Base-by-base conservation (phyloP, 2,329 filamentous ascomycete species). In the Pseudogymnoascus sp. region DNA sequence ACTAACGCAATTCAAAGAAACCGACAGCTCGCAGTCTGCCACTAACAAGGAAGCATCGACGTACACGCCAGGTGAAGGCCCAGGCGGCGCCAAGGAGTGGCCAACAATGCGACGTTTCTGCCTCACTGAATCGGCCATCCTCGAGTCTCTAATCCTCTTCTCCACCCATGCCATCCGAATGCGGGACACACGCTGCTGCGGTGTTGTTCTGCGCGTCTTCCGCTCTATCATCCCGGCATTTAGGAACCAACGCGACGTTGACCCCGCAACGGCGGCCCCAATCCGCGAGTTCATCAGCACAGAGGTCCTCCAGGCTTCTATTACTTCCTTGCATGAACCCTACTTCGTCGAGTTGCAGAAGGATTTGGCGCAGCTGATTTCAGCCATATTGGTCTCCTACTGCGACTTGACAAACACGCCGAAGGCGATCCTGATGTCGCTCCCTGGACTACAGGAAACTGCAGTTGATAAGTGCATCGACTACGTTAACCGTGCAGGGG, bases 311-410 rank as follows among this genome's bases (percentile, higher is more conserved):
- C 90, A 92, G 76, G 91, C 92, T 0, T 93, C 89, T 70, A 90
- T 97, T 72, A 90, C 87, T 1, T 95, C 90, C 1, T 85, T 99
- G 59, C 90, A 97, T 75, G 94, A 99, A 67, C 87, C 91, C 0
- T 97, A 97, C 74, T 99, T 97, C 74, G 92, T 97, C 35, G 94
- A 99, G 68, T 84, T 95, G 65, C 94, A 99, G 70, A 93, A 92
- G 72, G 92, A 99, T 60, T 81, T 99, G 21, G 93, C 92, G 0
- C 84, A 87, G 21, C 80, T 97, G 37, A 96, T 99, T 65, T 92
- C 92, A 0, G 84, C 87, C 3, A 94, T 97, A 64, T 80, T 96
- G 68, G 82, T 88, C 7, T 83, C 89, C 64, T 96, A 96, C 72
- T 84, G 85, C 10, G 78, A 83, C 0, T 74, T 83, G 33, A 92